Conservation (phyloP, 192 early-diverging fungal species). For the Backusella mclennaniae region DNA sequence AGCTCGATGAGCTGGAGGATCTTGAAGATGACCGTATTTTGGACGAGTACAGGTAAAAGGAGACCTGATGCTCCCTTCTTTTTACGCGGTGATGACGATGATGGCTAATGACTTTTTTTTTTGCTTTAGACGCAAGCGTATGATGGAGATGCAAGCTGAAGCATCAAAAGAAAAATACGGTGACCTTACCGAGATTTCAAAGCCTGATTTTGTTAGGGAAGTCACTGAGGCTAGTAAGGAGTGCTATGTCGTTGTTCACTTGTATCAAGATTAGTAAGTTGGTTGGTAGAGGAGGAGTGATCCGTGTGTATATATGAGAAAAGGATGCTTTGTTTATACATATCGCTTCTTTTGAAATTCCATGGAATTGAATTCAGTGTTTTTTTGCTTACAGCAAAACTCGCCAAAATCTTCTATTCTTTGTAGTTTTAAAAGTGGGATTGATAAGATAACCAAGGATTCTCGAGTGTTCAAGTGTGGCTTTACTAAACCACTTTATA, state of each 20-base stretch:
- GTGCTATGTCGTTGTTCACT: slow-evolving; percentile 59
- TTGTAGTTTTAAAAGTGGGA: neutral
- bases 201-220: slow-evolving; percentile 87
- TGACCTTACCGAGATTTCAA: slow-evolving; percentile 80
- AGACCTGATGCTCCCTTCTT: neutral
- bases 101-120: neutral
- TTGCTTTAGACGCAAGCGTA: slow-evolving; percentile 61
- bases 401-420: neutral
- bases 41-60: slow-evolving; percentile 64
- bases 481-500: neutral
- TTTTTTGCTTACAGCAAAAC: neutral
- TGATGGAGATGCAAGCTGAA: slow-evolving; percentile 82
- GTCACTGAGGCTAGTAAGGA: slow-evolving; percentile 89
- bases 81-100: neutral
- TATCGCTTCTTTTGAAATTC: too few relatives aligned
- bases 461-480: too few relatives aligned
- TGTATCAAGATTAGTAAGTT: slow-evolving; percentile 62
- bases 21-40: slow-evolving; percentile 87
- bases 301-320: neutral
- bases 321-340: neutral
- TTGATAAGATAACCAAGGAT: neutral
- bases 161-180: slow-evolving; percentile 80
- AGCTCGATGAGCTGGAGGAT: slow-evolving; percentile 92
- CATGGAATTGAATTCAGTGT: neutral
- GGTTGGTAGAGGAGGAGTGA: neutral